These are phyloP conservation scores for Aspergillus hiratsukae DNA, from an alignment of 2,329 filamentous ascomycete genomes.

Conservation along the genomic window DNA sequence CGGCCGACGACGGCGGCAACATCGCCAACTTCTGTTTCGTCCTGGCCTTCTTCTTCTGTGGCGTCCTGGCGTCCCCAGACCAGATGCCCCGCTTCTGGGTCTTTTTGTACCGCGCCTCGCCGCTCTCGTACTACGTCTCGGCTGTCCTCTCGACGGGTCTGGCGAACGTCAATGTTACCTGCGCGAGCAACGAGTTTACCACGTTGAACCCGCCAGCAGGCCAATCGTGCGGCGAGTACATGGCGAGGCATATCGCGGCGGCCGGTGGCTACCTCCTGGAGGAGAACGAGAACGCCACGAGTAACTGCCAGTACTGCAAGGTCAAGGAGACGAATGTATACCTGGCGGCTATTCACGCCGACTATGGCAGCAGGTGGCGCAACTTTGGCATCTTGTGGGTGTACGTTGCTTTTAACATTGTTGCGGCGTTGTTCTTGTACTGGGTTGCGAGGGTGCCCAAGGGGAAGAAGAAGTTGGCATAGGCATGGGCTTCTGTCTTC, in stretches of 20 bases:
- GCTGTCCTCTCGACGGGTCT: slow-evolving; percentile 40
- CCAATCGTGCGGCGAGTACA: slow-evolving; percentile 56
- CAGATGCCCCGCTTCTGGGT: slow-evolving; percentile 69
- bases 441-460: slow-evolving; percentile 57
- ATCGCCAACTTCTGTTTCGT: slow-evolving; percentile 59
- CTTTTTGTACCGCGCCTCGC: slow-evolving; percentile 69
- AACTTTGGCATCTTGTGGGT: slow-evolving; percentile 68
- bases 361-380: slow-evolving; percentile 53
- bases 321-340: slow-evolving; percentile 46
- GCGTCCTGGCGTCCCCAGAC: slow-evolving; percentile 48
- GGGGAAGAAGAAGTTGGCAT: slow-evolving; percentile 16
- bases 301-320: slow-evolving; percentile 48
- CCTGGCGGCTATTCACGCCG: slow-evolving; percentile 40
- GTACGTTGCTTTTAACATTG: slow-evolving; percentile 62
- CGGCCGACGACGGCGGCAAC: slow-evolving; percentile 63
- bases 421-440: slow-evolving; percentile 56
- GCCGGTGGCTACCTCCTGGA: slow-evolving; percentile 41
- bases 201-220: slow-evolving; percentile 48
- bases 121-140: slow-evolving; percentile 59
- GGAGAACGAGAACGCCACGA: slow-evolving; percentile 41
- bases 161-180: slow-evolving; percentile 24
- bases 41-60: slow-evolving; percentile 57
- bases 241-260: slow-evolving; percentile 35
- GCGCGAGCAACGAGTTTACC: slow-evolving; percentile 29
- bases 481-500: too few relatives aligned